Base-by-base conservation (phyloP, 768 basidiomycete species). In the Lentinula raphanica region DNA sequence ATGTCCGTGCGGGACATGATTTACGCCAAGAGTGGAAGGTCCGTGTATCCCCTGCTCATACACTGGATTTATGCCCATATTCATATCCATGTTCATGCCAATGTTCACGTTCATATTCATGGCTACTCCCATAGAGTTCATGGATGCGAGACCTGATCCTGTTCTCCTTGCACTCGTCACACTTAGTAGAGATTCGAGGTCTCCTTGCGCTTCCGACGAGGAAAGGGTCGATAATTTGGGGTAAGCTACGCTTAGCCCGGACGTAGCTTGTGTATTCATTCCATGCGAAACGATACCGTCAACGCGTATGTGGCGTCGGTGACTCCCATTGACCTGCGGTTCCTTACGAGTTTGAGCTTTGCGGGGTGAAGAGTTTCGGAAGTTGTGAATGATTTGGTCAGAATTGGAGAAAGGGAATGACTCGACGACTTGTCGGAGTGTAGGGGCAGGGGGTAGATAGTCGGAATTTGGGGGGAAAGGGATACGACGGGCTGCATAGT, bases 351-450 rank as follows among this genome's bases (percentile, higher is more conserved):
- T 45, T 23, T 39, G 38, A 1, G n/a, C 27, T 55, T 19, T 19
- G 7, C 15, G 23, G 8, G 21, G 6, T 19, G 13, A 36, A 35
- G 32, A 5, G 11, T 50, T 12, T 8, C 19, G 32, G 15, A 11
- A 36, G 17, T n/a, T 53, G n/a, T 40, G 60, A 25, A 46, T 58
- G 11, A 63, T 49, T 15, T 56, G 62, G 60, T 46, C 66, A 38
- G 25, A 67, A 3, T 48, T 27, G 25, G 72, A 74, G 54, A 82
- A 79, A 0, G 86, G 83, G 58, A 81, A 76, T 13, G 81, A 74
- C 62, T 84, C 85, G 64, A 86, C 72, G 29, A 90, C 81, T 64
- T 86, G 81, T n/a, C 85, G 82, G 29, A 91, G 73, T 9, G 84
- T 81, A 1, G 84, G 88, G 9, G 85, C 75, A 4, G 46, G 77